Evolutionary conservation across 345 rosid genomes (phyloP), one percentile per base, ranked within the genome.

Genomic region (Microthlaspi erraticum): DNA sequence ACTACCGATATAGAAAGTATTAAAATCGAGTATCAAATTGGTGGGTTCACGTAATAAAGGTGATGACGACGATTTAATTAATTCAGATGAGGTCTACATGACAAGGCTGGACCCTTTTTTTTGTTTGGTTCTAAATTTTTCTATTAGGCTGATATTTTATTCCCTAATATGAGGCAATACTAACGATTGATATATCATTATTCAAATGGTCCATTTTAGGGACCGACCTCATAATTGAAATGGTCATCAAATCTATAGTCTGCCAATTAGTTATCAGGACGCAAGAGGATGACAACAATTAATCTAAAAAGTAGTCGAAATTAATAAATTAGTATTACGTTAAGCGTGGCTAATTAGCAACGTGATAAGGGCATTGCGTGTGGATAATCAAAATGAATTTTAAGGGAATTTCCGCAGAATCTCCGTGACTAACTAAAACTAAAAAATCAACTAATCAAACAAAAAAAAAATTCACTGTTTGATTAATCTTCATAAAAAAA

Each of bases 171-270:
- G 26, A 10, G 31, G 68, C 37, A 52, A 33, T 19, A 6, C 6
- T 31, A 4, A 33, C 20, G 53, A 51, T 43, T 71, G 46, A 1
- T 11, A 16, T 16, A 20, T 60, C 17, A 71, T 13, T 37, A 13
- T 34, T n/a, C 4, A 48, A 42, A 53, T 32, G 55, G 76, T 34
- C 76, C 8, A 39, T 71, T 60, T 37, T 26, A 49, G 53, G 75
- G 75, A 71, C 75, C 75, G 2, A 38, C 16, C 13, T 60, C 2
- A 29, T 38, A 39, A 60, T 38, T 49, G 13, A 70, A 50, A 5
- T 17, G 33, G 60, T 59, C 58, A 45, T 23, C 12, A 17, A 37
- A 70, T 59, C 74, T 70, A 37, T 26, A 3, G 65, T 58, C 49
- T 7, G 42, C 43, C 33, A 59, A 48, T 59, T 38, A 33, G 13